Evolutionary conservation across 2,329 filamentous ascomycete genomes (phyloP), one percentile per base, ranked within the genome.

Genomic region (Paraconiothyrium brasiliense): DNA sequence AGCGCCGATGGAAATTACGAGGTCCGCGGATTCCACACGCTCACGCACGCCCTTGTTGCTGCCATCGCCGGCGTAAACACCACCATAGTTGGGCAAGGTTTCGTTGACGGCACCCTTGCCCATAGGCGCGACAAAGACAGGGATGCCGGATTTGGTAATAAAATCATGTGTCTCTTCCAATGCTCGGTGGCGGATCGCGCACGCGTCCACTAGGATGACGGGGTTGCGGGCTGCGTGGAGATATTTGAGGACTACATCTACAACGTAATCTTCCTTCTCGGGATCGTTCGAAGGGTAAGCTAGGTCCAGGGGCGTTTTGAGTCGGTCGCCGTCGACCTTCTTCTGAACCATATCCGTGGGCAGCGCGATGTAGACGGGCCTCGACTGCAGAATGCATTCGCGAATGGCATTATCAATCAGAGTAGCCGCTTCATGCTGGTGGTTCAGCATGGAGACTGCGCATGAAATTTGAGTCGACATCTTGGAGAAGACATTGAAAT

Each of bases 101-200:
- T 97, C 93, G 71, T 95, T 86, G 50, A 97, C 86, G 22, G 91
- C 91, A 20, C 92, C 87, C 81, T 97, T 97, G 50, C 93, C 93
- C 91, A 96, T 96, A 2, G 93, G 92, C 0, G 92, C 91, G n/a
- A 94, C 91, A 70, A 95, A 96, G 0, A 92, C 90, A 4, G 93
- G 93, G 8, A 97, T 82, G 4, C 87, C 84, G 0, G 92, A 92
- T 77, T 90, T 92, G 62, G 89, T 83, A 55, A 96, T 82, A 16
- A 97, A 82, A 8, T 87, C 86, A 68, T 92, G 88, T 20, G 93
- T 88, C 77, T 95, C 92, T 0, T 87, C 78, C 1, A 94, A 78
- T 16, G 91, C 90, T 46, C 89, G 85, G 73, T 95, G 91, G 37
- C 92, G 88, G 66, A 93, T 89, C 11, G 92, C 90, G 71, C 92